Conservation (phyloP, 768 basidiomycete genomes). For the Coprinopsis marcescibilis region DNA sequence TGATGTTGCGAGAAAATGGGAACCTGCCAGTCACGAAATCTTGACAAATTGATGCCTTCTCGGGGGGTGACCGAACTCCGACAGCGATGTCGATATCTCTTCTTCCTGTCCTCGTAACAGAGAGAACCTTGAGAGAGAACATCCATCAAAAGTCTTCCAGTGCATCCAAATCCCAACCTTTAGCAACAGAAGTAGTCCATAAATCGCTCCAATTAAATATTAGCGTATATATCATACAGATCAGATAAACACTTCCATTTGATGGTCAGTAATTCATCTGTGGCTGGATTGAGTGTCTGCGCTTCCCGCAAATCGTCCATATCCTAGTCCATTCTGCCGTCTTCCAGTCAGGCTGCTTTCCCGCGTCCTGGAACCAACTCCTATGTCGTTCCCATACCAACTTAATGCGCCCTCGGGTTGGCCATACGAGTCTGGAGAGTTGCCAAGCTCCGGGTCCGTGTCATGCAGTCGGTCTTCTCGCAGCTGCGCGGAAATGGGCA, state of each 20-base stretch:
- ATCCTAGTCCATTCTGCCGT: conserved; percentile 8
- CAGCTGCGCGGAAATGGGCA: conserved; percentile 20
- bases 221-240: not conserved
- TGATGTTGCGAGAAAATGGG: not conserved
- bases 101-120: too few relatives aligned
- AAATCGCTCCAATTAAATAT: not conserved
- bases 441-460: conserved; percentile 30
- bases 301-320: conserved; percentile 18
- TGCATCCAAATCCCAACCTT: too few relatives aligned
- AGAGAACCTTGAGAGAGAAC: too few relatives aligned
- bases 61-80: conserved; percentile 4
- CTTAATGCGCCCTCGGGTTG: conserved; percentile 37
- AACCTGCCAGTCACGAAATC: not conserved
- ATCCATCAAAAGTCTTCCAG: too few relatives aligned
- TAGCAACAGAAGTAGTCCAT: not conserved
- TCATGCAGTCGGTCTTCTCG: conserved; percentile 17
- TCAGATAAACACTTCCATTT: not conserved
- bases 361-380: conserved; percentile 17
- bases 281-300: conserved; percentile 15
- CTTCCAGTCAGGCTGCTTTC: conserved; percentile 21
- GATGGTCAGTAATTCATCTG: conserved; percentile 8
- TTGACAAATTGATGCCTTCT: conserved; percentile 5
- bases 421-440: conserved; percentile 23
- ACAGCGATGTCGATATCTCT: too few relatives aligned
- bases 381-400: conserved; percentile 34